Evolutionary conservation across 176 grass and related monocot species (phyloP), one percentile per base, ranked within the genome.

Genomic region (Raddia distichophylla): DNA sequence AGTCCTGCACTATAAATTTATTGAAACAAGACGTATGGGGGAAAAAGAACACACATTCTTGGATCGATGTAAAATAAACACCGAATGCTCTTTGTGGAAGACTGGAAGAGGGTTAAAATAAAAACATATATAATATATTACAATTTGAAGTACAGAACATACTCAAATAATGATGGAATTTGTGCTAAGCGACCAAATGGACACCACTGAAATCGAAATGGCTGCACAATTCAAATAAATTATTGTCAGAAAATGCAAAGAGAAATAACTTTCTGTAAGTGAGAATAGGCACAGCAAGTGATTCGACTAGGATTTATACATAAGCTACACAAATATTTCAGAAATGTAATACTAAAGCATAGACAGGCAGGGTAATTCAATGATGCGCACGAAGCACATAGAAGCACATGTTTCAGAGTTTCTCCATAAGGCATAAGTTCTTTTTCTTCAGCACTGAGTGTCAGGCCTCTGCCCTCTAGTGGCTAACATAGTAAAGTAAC

Each of bases 191-290:
- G 89, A 79, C 90, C 90, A 90, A 96, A 86, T 64, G 93, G 93
- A 77, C 90, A 93, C 93, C 93, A 96, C 61, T 93, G 93, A 82
- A 90, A 78, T 43, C 90, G 85, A 93, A 96, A 78, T 52, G 90
- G 93, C 93, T 90, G 82, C 70, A 84, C 44, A 90, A 75, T 44
- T 64, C 19, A 62, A 75, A 64, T 43, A 72, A 48, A 50, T 44
- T 78, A 57, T 70, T 73, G 35, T 80, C 61, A 87, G 73, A 34
- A 76, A 34, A 74, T 14, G 12, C 35, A 83, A 67, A 15, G 35
- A 76, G 27, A 62, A 69, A 73, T 61, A 79, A 80, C 9, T 33
- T 40, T 40, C 44, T 60, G 17, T 61, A 54, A 50, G 58, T 68
- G 40, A 68, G 75, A 85, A 83, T 49, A 83, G 79, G 55, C 16